A percentile compares a stretch with the other conserved stretches of the same genome.
phyloP scores from a whole-genome alignment of 75 land plant species.

The Isoetes taiwanensis region DNA sequence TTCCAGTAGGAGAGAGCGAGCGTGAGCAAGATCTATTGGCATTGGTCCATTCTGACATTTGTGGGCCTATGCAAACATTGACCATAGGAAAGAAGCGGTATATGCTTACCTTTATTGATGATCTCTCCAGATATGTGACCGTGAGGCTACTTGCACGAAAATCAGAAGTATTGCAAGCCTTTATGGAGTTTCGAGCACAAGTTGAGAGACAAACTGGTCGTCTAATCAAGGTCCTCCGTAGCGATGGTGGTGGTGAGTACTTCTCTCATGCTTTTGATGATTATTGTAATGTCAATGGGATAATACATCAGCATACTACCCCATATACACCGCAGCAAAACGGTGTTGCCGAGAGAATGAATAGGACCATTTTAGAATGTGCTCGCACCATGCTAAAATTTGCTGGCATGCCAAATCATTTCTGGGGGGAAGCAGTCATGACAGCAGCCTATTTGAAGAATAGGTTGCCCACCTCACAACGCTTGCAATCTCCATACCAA shows the following conservation, averaged over 20 bases:
- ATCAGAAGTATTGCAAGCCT: slow-evolving; percentile 9
- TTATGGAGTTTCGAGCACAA: slow-evolving; percentile 2
- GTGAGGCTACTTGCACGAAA: slow-evolving; percentile 15
- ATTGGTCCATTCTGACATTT: too few relatives aligned
- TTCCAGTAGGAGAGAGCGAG: too few relatives aligned
- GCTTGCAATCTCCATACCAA: too few relatives aligned
- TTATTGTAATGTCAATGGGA: not conserved
- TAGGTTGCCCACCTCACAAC: too few relatives aligned
- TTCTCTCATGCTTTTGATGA: not conserved
- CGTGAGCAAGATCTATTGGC: too few relatives aligned
- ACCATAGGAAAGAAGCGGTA: too few relatives aligned
- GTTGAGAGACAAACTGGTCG: slow-evolving; percentile 12
- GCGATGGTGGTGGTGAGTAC: slow-evolving; percentile 25
- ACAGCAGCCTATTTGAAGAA: too few relatives aligned
- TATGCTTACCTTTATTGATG: slow-evolving; percentile 17
- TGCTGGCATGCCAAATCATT: too few relatives aligned
- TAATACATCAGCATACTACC: not conserved
- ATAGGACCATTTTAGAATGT: too few relatives aligned
- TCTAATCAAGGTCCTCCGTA: slow-evolving; percentile 10
- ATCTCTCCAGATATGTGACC: slow-evolving; percentile 8
- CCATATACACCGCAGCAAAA: slow-evolving; percentile 6
- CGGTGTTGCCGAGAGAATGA: slow-evolving; percentile 8
- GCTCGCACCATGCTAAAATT: too few relatives aligned
- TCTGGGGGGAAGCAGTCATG: too few relatives aligned
- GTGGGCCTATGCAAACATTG: too few relatives aligned